phyloP scores from a whole-genome alignment of 495 filamentous ascomycete genomes.

The Astrothelium subdiscretum region DNA sequence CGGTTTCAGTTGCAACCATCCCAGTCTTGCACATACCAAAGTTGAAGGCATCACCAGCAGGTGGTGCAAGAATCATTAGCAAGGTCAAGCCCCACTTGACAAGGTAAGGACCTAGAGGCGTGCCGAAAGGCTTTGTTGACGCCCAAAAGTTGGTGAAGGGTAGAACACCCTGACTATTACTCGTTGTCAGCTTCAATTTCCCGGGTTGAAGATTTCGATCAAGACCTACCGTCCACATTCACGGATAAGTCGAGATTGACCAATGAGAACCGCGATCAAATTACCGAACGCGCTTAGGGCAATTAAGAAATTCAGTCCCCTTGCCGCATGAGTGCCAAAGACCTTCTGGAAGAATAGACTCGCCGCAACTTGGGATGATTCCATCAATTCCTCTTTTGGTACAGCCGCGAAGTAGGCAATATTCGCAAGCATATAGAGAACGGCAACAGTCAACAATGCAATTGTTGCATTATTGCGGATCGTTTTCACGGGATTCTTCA shows the following conservation, averaged over 20 bases:
- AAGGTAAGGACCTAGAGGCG: conserved; percentile 28
- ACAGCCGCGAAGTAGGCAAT: conserved; percentile 52
- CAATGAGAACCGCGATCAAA: conserved; percentile 46
- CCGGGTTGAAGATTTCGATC: background rate
- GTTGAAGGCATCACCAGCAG: conserved; percentile 34
- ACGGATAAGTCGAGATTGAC: conserved; percentile 45
- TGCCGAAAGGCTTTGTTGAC: conserved; percentile 48
- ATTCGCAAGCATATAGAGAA: conserved; percentile 50
- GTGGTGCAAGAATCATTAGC: conserved; percentile 54
- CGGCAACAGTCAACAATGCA: conserved; percentile 38
- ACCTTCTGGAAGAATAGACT: conserved; percentile 49
- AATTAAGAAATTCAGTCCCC: conserved; percentile 50
- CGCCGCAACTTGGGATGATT: conserved; percentile 44
- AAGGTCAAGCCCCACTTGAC: conserved; percentile 48
- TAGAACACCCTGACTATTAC: conserved; percentile 48
- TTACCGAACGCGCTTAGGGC: conserved; percentile 54
- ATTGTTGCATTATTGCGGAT: conserved; percentile 39
- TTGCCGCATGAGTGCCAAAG: conserved; percentile 43
- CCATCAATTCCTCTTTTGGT: conserved; percentile 39
- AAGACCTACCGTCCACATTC: conserved; percentile 42
- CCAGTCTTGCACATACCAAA: background rate
- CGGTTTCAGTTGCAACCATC: too few relatives aligned
- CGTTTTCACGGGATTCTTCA: conserved; percentile 50
- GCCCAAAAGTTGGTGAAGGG: conserved; percentile 54
- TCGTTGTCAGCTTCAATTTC: background rate